A percentile compares a stretch with the other conserved stretches of the same genome.
Conservation (phyloP, 2,329 filamentous ascomycete genomes). For the Fusarium fracticaudum region DNA sequence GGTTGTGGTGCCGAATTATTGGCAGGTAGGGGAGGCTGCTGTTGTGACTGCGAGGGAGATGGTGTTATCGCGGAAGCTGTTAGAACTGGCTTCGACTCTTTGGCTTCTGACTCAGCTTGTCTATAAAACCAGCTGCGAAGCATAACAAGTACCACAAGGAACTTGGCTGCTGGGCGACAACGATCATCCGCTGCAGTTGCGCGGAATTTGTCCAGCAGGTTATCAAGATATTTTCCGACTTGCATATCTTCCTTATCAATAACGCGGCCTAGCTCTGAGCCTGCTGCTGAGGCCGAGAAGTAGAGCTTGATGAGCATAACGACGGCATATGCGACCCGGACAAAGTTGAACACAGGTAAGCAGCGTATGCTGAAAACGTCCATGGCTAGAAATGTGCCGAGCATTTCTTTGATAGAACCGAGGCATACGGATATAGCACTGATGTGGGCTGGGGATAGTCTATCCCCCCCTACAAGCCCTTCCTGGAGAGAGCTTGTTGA, state of each 20-base stretch:
- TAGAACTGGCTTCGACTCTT: constrained; percentile 14
- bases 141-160: constrained; percentile 76
- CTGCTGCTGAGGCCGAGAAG: constrained; percentile 70
- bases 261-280: constrained; percentile 74
- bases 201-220: constrained; percentile 74
- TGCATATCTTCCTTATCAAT: constrained; percentile 75
- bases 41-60: constrained; percentile 23
- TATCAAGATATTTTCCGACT: constrained; percentile 72
- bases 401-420: constrained; percentile 70
- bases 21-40: constrained; percentile 13
- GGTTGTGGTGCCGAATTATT: constrained; percentile 27
- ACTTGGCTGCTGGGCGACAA: constrained; percentile 74
- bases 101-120: constrained; percentile 49
- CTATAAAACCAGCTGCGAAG: constrained; percentile 75
- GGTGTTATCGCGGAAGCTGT: constrained; percentile 15
- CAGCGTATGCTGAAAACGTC: constrained; percentile 67
- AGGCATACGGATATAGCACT: constrained; percentile 74
- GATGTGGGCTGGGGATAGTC: constrained; percentile 64
- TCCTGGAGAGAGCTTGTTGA: constrained; percentile 57
- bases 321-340: constrained; percentile 75
- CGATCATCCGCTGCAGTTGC: constrained; percentile 70
- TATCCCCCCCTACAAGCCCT: constrained; percentile 53
- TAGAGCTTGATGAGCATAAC: constrained; percentile 80
- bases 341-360: constrained; percentile 76
- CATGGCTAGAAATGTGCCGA: constrained; percentile 72